Evolutionary conservation across 352 stramenopile species (phyloP).

Genomic region (Phytophthora pluvialis): DNA sequence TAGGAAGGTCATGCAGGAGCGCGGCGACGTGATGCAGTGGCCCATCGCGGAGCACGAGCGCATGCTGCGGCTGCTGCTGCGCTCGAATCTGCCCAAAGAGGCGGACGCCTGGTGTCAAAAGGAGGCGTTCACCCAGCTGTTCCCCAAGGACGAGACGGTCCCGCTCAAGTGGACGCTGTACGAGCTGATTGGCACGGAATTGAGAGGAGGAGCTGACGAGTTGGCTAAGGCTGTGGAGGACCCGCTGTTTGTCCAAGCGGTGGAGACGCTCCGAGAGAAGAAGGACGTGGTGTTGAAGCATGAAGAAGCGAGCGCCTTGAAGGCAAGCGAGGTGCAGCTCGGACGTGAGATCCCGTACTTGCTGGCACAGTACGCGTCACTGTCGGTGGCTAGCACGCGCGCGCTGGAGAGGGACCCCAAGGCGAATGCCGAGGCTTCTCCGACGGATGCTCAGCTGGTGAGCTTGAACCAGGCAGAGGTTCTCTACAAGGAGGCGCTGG

Average conservation of each 20-base stretch:
- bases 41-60: slow-evolving; percentile 72
- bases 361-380: slow-evolving; percentile 69
- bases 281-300: slow-evolving; percentile 68
- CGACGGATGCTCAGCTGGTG: slow-evolving; percentile 46
- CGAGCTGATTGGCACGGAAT: slow-evolving; percentile 60
- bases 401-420: slow-evolving; percentile 35
- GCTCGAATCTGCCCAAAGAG: slow-evolving; percentile 53
- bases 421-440: slow-evolving; percentile 32
- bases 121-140: slow-evolving; percentile 56
- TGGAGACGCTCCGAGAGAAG: slow-evolving; percentile 67
- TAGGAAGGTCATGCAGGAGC: slow-evolving; percentile 65
- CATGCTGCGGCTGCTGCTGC: slow-evolving; percentile 66
- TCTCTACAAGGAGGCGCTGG: slow-evolving; percentile 73
- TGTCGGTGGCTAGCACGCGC: slow-evolving; percentile 58
- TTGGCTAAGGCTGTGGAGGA: slow-evolving; percentile 54
- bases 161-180: slow-evolving; percentile 79
- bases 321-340: slow-evolving; percentile 55
- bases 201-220: slow-evolving; percentile 47
- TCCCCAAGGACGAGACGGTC: slow-evolving; percentile 64
- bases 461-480: slow-evolving; percentile 69
- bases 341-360: slow-evolving; percentile 76
- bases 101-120: slow-evolving; percentile 65
- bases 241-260: slow-evolving; percentile 60
- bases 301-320: slow-evolving; percentile 44
- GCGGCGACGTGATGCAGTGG: slow-evolving; percentile 78